Conservation (phyloP, 2,329 filamentous ascomycete genomes). For the Mycosphaerella sp. region DNA sequence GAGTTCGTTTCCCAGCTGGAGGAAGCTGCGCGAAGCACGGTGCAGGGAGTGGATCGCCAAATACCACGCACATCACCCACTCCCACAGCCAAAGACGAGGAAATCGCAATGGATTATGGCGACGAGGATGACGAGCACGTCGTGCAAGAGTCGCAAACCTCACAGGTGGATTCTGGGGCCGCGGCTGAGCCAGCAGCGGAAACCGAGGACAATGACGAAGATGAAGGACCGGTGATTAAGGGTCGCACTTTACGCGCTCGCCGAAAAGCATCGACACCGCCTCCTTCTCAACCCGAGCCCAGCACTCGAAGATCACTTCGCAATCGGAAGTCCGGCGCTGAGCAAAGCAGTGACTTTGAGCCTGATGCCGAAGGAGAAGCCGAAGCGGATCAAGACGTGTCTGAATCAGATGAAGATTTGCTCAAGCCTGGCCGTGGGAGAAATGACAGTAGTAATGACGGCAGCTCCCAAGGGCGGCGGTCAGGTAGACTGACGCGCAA, state of each 20-base stretch:
- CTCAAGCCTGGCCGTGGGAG: constrained; percentile 41
- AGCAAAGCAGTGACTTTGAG: constrained; percentile 59
- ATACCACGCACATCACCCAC: constrained; percentile 27
- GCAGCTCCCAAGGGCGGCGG: constrained; percentile 37
- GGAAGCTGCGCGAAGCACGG: constrained; percentile 21
- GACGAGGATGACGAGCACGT: constrained; percentile 41
- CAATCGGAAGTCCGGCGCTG: constrained; percentile 39
- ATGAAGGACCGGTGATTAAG: constrained; percentile 48
- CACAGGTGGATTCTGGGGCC: background rate
- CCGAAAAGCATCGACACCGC: constrained; percentile 29
- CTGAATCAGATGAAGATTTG: constrained; percentile 43
- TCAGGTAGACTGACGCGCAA: constrained; percentile 47
- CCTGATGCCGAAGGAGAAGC: constrained; percentile 52
- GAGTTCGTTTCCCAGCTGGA: constrained; percentile 28
- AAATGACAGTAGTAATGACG: constrained; percentile 41
- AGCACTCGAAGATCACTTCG: constrained; percentile 38
- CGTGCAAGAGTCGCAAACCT: constrained; percentile 37
- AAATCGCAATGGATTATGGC: constrained; percentile 26
- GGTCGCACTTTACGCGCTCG: constrained; percentile 36
- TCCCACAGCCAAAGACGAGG: constrained; percentile 33
- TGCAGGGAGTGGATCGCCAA: constrained; percentile 25
- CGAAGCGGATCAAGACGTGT: constrained; percentile 48
- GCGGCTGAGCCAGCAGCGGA: constrained; percentile 5
- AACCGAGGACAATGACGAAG: constrained; percentile 49
- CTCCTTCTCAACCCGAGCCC: constrained; percentile 31